These are phyloP conservation scores for Botrytis paeoniae DNA, from an alignment of 2,329 filamentous ascomycete species.

Conservation along the genomic window DNA sequence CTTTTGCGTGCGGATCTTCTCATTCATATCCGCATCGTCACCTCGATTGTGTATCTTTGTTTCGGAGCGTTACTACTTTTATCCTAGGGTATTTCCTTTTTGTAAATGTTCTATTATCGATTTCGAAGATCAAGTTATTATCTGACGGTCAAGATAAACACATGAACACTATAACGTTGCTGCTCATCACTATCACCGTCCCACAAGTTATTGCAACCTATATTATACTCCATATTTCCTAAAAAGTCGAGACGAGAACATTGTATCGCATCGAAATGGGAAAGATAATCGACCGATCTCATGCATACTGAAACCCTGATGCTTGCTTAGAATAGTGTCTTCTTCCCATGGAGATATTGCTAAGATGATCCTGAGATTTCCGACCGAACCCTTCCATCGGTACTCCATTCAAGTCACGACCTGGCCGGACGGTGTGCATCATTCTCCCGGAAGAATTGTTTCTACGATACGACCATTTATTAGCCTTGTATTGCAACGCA, in stretches of 20 bases:
- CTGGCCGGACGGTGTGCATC: slow-evolving; percentile 7
- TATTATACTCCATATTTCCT: slow-evolving; percentile 5
- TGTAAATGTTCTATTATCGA: not conserved
- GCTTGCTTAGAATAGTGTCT: slow-evolving; percentile 3
- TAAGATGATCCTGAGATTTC: slow-evolving; percentile 20
- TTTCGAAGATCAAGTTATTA: not conserved
- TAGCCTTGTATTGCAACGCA: slow-evolving; percentile 17
- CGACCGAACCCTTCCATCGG: slow-evolving; percentile 19
- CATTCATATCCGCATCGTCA: not conserved
- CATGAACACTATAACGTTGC: not conserved
- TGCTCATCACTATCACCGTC: not conserved
- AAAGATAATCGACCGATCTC: slow-evolving; percentile 15
- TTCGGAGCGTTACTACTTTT: not conserved
- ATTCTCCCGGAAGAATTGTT: slow-evolving; percentile 2
- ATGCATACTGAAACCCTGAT: slow-evolving; percentile 17
- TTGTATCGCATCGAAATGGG: not conserved
- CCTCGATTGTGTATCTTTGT: slow-evolving; percentile 1
- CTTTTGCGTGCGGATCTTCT: not conserved
- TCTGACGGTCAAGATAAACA: not conserved
- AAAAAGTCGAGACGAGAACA: slow-evolving; percentile 14
- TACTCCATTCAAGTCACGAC: slow-evolving; percentile 17
- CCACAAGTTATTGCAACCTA: slow-evolving; percentile 1
- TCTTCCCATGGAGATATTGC: slow-evolving; percentile 11
- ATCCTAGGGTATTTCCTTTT: not conserved
- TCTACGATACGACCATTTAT: not conserved